These are phyloP conservation scores for Colletotrichum filicis DNA, from an alignment of 2,329 filamentous ascomycete genomes.

Conservation along the genomic window DNA sequence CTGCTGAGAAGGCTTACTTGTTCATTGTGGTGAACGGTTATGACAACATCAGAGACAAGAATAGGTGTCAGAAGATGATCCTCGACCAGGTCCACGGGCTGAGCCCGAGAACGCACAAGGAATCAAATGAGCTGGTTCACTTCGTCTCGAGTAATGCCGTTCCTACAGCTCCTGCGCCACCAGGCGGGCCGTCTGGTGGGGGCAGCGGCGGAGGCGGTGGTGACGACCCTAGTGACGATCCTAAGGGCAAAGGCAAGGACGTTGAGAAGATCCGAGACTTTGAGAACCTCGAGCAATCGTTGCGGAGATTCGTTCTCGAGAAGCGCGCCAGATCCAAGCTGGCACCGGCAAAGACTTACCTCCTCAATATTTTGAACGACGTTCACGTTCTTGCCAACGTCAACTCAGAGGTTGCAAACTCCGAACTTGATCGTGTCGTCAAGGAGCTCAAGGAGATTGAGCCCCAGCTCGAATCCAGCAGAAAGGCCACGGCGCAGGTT, in stretches of 20 bases:
- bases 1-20: constrained; percentile 96
- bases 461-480: constrained; percentile 85
- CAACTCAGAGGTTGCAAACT: constrained; percentile 87
- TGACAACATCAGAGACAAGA: constrained; percentile 92
- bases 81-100: constrained; percentile 87
- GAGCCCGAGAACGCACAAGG: constrained; percentile 94
- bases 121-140: constrained; percentile 91
- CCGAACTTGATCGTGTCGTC: constrained; percentile 85
- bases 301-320: constrained; percentile 93
- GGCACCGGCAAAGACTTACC: constrained; percentile 93
- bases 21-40: constrained; percentile 98
- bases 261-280: constrained; percentile 92
- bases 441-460: constrained; percentile 85
- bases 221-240: constrained; percentile 66
- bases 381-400: constrained; percentile 84
- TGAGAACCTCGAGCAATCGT: constrained; percentile 85
- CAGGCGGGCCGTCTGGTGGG: constrained; percentile 65
- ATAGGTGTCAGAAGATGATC: constrained; percentile 91
- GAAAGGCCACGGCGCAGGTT: constrained; percentile 82
- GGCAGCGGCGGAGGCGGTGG: constrained; percentile 66
- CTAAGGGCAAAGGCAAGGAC: constrained; percentile 85
- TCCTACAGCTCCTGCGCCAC: constrained; percentile 72
- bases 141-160: constrained; percentile 98
- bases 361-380: constrained; percentile 92
- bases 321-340: constrained; percentile 96